phyloP scores from a whole-genome alignment of 2,329 filamentous ascomycete species.

The Beauveria caledonica region DNA sequence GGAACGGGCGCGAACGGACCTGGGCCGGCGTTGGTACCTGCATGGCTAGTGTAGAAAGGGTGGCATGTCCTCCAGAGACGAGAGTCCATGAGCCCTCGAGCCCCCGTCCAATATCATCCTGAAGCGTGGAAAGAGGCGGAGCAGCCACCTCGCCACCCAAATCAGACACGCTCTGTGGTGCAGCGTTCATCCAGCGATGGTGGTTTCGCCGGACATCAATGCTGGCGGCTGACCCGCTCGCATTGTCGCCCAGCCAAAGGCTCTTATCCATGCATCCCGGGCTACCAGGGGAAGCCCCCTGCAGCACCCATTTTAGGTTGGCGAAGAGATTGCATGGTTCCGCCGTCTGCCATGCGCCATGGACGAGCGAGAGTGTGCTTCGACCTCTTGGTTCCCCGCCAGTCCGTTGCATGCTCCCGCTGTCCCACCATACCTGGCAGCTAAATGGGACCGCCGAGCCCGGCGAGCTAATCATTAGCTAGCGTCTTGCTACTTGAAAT shows the following conservation, averaged over 20 bases:
- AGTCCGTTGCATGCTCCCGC: neutral
- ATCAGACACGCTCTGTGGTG: neutral
- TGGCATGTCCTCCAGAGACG: neutral
- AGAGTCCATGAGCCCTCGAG: neutral
- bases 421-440: neutral
- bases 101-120: slow-evolving; percentile 10
- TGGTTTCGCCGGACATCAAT: slow-evolving; percentile 2
- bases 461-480: neutral
- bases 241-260: neutral
- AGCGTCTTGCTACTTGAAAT: neutral
- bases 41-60: neutral
- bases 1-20: neutral
- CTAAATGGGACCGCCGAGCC: neutral
- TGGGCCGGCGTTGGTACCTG: neutral
- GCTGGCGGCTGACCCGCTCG: slow-evolving; percentile 5
- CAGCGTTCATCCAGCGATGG: neutral
- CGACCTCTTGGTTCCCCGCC: neutral
- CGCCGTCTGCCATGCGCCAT: neutral
- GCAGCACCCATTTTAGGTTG: slow-evolving; percentile 8
- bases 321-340: slow-evolving; percentile 7
- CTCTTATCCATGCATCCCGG: neutral
- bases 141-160: neutral
- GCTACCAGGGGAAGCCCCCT: slow-evolving; percentile 5
- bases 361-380: neutral
- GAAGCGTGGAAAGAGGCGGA: slow-evolving; percentile 10